Percentiles rank a stretch among this genome's conserved stretches.
These are phyloP conservation scores for Agapanthus africanus DNA, from an alignment of 106 monocot species.

Conservation along the genomic window DNA sequence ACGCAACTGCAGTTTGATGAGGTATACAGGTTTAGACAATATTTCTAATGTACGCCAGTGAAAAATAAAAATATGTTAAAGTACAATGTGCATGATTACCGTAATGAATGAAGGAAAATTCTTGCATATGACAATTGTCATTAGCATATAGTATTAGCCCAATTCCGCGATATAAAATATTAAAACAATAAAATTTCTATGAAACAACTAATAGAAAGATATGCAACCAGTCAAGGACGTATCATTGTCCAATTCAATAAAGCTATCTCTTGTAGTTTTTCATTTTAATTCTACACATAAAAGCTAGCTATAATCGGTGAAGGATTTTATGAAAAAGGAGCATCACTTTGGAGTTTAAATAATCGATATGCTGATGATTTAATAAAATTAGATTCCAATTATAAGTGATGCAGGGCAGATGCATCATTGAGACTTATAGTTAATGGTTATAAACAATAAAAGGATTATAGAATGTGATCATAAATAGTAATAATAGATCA, in stretches of 20 bases:
- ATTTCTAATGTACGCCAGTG: background rate
- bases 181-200: slow-evolving; percentile 6
- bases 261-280: background rate
- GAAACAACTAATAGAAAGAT: background rate
- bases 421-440: too few relatives aligned
- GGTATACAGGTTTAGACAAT: background rate
- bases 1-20: too few relatives aligned
- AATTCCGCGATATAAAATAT: too few relatives aligned
- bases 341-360: background rate
- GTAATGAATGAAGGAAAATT: background rate
- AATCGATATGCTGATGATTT: background rate
- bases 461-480: background rate
- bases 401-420: too few relatives aligned
- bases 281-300: background rate
- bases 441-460: background rate
- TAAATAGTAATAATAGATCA: background rate
- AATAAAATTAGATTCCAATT: background rate
- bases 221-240: background rate
- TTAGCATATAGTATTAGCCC: background rate
- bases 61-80: background rate
- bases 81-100: background rate
- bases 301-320: background rate
- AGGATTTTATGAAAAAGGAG: background rate
- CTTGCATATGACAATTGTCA: background rate
- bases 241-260: background rate